phyloP scores from a whole-genome alignment of 305 asterid species.

The Galium porrigens region DNA sequence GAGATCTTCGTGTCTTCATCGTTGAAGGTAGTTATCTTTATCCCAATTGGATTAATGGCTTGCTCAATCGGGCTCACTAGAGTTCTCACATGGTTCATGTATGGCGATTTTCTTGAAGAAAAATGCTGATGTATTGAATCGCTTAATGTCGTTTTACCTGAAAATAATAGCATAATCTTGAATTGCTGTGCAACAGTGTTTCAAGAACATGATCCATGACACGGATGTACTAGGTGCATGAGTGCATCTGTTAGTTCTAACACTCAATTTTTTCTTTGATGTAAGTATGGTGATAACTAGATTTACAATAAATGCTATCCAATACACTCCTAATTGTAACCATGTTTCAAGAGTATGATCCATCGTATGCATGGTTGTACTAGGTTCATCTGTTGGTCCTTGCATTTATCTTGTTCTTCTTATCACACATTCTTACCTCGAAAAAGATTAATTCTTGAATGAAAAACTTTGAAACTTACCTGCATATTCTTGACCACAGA shows the following conservation, averaged over 20 bases:
- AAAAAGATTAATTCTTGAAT: background rate
- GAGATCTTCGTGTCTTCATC: conserved; percentile 64
- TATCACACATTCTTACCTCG: background rate
- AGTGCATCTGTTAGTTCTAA: too few species aligned
- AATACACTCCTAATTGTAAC: background rate
- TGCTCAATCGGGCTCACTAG: conserved; percentile 76
- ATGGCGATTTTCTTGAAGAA: conserved; percentile 46
- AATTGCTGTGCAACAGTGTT: background rate
- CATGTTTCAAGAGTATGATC: background rate
- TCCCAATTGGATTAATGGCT: conserved; percentile 45
- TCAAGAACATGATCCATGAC: background rate
- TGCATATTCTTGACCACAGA: conserved; percentile 64
- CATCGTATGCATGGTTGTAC: background rate
- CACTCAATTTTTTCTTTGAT: too few species aligned
- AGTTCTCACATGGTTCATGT: conserved; percentile 47
- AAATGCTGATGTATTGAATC: conserved; percentile 42
- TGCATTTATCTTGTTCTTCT: background rate
- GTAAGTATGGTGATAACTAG: background rate
- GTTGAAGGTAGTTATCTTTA: conserved; percentile 44
- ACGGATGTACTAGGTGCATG: too few species aligned
- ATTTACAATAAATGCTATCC: too few species aligned
- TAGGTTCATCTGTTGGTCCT: background rate
- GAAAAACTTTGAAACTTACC: conserved; percentile 24
- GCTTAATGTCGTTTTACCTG: conserved; percentile 57
- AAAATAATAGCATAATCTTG: conserved; percentile 14